phyloP scores from a whole-genome alignment of 177 flowering plant species.

The Tripterygium wilfordii region DNA sequence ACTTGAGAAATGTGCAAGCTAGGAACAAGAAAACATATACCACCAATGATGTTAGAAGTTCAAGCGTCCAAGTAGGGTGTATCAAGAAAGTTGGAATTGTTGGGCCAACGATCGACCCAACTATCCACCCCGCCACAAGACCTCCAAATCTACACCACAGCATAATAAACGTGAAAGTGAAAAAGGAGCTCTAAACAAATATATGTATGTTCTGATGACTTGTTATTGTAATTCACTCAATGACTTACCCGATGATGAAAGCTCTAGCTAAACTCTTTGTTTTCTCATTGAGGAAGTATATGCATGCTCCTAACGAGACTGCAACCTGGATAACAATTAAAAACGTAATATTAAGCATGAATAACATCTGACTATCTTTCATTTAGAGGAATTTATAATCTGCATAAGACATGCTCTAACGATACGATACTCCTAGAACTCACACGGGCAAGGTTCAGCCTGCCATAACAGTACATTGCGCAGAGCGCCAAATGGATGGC shows the following conservation, averaged over 20 bases:
- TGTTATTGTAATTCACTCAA: too few species aligned
- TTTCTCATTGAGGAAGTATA: conserved; percentile 92
- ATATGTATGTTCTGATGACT: not conserved
- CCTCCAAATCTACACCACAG: conserved; percentile 59
- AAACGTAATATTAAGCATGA: not conserved
- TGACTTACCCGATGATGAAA: conserved; percentile 68
- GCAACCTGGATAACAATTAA: conserved; percentile 55
- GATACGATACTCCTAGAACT: too few species aligned
- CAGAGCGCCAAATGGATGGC: too few species aligned
- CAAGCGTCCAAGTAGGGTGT: conserved; percentile 85
- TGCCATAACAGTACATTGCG: too few species aligned
- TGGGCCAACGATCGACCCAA: conserved; percentile 74
- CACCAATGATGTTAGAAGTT: conserved; percentile 78
- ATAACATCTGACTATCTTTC: not conserved
- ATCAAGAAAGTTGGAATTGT: conserved; percentile 56
- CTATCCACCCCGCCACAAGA: conserved; percentile 77
- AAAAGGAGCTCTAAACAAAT: conserved; percentile 1
- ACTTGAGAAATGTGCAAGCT: conserved; percentile 83
- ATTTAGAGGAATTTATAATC: not conserved
- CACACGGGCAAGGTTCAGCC: too few species aligned
- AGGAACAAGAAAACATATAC: conserved; percentile 66
- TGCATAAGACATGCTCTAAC: not conserved
- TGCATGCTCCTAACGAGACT: conserved; percentile 81
- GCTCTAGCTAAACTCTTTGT: conserved; percentile 81
- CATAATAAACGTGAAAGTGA: not conserved